Base-by-base conservation (phyloP, 441 rosid genomes). In the Populus hybrid region DNA sequence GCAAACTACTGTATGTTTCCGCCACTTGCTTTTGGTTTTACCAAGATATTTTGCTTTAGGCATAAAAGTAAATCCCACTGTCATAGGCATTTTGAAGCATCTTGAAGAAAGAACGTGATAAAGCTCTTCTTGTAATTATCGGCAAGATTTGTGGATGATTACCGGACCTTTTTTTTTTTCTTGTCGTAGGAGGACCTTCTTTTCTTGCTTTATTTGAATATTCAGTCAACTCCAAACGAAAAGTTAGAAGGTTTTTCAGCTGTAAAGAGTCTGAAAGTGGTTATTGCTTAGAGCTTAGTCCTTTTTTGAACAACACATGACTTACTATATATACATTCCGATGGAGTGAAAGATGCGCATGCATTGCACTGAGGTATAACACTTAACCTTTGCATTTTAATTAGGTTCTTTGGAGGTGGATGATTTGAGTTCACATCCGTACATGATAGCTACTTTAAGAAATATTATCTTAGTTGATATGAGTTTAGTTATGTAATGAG, bases 61-160 rank as follows among this genome's bases (percentile, higher is more conserved):
- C 56, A 45, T 14, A 4, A 0, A 45, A 26, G 26, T 18, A 42
- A 31, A 53, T 31, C 67, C 59, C 14, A 33, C 23, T 38, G 50
- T 28, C 53, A 7, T 21, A 35, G 61, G 74, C 40, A 36, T 42
- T 64, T 74, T 38, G 24, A 50, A 75, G 68, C 56, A 74, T 72
- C 24, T 53, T 72, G 66, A 20, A 31, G 65, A 36, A 38, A n/a
- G 33, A 7, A 14, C 21, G 18, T 36, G 8, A 31, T 56, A 33
- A 38, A 36, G 35, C 23, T 56, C 21, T 33, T 9, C 59, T 50
- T 71, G 74, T 45, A 38, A 71, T 50, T 28, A n/a, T 10, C 10
- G 36, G 36, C 53, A 63, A 7, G 36, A 24, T 35, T 36, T 20
- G 65, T 29, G 56, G 67, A 24, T 45, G 28, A 31, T 38, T 53